Percentiles rank a stretch among this genome's conserved stretches.
These are phyloP conservation scores for Herpomyces periplanetae DNA, from an alignment of 2,329 filamentous ascomycete species.

Conservation along the genomic window DNA sequence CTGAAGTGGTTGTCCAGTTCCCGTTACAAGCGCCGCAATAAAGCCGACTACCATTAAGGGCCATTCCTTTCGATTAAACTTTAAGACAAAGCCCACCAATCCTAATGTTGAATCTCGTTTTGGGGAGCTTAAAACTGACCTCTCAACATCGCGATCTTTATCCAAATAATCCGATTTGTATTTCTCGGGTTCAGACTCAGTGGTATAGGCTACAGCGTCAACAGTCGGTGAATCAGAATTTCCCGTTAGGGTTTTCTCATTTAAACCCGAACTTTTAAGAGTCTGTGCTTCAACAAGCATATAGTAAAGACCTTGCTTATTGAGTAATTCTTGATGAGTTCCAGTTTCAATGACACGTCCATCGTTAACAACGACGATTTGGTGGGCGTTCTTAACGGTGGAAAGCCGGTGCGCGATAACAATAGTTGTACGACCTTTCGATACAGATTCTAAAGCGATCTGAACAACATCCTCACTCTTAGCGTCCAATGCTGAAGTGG, in stretches of 20 bases:
- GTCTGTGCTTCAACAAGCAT: constrained; percentile 60
- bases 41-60: constrained; percentile 30
- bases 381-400: constrained; percentile 71
- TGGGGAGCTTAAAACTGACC: constrained; percentile 2
- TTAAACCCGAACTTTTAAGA: too few relatives aligned
- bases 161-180: constrained; percentile 6
- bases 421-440: constrained; percentile 61
- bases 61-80: constrained; percentile 37
- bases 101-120: constrained; percentile 30
- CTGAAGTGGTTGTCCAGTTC: constrained; percentile 35
- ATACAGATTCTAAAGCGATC: constrained; percentile 50
- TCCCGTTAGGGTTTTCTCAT: too few relatives aligned
- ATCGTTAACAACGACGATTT: constrained; percentile 65
- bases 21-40: constrained; percentile 31
- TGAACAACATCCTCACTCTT: constrained; percentile 83
- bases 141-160: constrained; percentile 21
- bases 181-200: too few relatives aligned
- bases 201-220: too few relatives aligned
- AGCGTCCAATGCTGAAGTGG: constrained; percentile 68
- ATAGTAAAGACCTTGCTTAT: constrained; percentile 29
- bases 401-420: constrained; percentile 81
- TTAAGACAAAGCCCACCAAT: constrained; percentile 34
- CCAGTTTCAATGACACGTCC: constrained; percentile 76
- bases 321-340: constrained; percentile 38
- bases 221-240: too few relatives aligned